Evolutionary conservation across 768 basidiomycete genomes (phyloP).

Genomic region (Antrodiella citrinella): DNA sequence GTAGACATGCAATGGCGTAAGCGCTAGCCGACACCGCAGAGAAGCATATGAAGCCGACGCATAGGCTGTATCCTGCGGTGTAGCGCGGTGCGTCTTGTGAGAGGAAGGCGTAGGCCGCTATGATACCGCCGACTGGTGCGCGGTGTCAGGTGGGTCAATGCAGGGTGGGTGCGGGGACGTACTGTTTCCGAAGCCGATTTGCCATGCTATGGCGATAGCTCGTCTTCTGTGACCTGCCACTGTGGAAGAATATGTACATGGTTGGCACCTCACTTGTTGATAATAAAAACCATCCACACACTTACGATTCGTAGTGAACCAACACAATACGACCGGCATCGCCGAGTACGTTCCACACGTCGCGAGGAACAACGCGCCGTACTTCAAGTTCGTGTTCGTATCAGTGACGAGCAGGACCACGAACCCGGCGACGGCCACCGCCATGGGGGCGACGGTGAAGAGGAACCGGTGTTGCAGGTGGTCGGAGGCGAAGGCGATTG

Average conservation of each 20-base stretch:
- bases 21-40: conserved; percentile 14
- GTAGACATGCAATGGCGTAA: conserved; percentile 13
- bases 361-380: conserved; percentile 11
- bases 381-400: conserved; percentile 4
- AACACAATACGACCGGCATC: conserved; percentile 11
- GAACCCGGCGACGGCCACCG: conserved; percentile 8
- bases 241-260: not conserved
- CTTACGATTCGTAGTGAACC: conserved; percentile 12
- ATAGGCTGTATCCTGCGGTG: conserved; percentile 19
- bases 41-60: conserved; percentile 19
- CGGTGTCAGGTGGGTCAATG: too few relatives aligned
- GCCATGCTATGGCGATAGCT: conserved; percentile 20
- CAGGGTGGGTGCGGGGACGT: too few relatives aligned
- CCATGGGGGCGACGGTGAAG: conserved; percentile 5
- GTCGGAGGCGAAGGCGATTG: conserved; percentile 8
- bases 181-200: conserved; percentile 24
- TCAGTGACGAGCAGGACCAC: conserved; percentile 6
- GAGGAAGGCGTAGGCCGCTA: conserved; percentile 22
- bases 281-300: not conserved
- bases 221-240: conserved; percentile 19
- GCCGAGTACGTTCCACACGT: conserved; percentile 9
- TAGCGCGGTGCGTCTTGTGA: conserved; percentile 20
- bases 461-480: conserved; percentile 8
- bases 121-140: conserved; percentile 23
- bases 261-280: not conserved